phyloP scores from a whole-genome alignment of 768 basidiomycete species.

The Neoboletus brunneissimus region DNA sequence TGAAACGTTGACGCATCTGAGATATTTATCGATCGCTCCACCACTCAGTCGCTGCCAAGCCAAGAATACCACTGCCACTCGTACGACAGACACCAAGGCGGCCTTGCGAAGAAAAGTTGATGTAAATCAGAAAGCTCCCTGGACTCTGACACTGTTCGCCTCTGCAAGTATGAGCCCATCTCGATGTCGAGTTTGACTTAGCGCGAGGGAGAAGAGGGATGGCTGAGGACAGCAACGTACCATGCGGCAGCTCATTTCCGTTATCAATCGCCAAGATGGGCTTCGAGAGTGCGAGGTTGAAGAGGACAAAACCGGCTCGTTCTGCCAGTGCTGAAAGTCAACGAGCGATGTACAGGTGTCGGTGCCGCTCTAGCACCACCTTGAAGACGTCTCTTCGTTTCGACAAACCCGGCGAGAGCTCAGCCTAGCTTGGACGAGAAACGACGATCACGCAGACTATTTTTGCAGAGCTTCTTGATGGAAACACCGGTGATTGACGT shows the following conservation, averaged over 20 bases:
- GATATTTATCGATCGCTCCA: neutral
- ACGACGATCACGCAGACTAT: conserved; percentile 7
- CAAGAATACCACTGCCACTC: neutral
- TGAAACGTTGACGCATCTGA: neutral
- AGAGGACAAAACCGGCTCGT: neutral
- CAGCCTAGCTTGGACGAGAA: neutral
- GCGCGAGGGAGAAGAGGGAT: neutral
- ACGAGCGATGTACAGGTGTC: neutral
- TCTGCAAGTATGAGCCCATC: neutral
- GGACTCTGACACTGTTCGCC: neutral
- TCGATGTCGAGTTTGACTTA: neutral
- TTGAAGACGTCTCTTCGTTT: neutral
- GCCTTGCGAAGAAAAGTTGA: neutral
- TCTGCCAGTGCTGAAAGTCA: neutral
- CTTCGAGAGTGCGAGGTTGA: neutral
- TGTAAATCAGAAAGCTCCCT: neutral
- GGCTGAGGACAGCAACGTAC: neutral
- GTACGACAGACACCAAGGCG: neutral
- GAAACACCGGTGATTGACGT: conserved; percentile 7
- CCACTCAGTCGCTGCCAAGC: conserved; percentile 6
- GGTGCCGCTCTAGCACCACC: conserved; percentile 3
- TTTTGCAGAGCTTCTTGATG: conserved; percentile 8
- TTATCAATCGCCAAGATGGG: conserved; percentile 16
- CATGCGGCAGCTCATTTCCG: conserved; percentile 27
- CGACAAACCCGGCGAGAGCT: neutral